These are phyloP conservation scores for Penicillium maclennaniae DNA, from an alignment of 495 filamentous ascomycete genomes.

Conservation along the genomic window DNA sequence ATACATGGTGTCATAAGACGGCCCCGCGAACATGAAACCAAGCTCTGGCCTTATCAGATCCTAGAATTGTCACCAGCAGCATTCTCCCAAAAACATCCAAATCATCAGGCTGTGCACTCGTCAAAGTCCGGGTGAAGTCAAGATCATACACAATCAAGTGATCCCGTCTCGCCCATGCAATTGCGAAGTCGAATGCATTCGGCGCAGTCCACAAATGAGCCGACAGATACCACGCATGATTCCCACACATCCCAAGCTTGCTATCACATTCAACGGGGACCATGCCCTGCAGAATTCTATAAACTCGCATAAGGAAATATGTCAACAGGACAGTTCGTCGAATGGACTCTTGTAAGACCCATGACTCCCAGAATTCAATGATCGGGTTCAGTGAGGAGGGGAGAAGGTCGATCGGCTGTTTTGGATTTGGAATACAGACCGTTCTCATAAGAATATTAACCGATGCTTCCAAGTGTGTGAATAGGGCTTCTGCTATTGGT, in stretches of 20 bases:
- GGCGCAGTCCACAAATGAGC: constrained; percentile 46
- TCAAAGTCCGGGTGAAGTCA: constrained; percentile 32
- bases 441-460: constrained; percentile 15
- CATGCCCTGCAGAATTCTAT: constrained; percentile 31
- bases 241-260: constrained; percentile 19
- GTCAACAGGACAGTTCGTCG: constrained; percentile 42
- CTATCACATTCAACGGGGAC: constrained; percentile 28
- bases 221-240: constrained; percentile 42
- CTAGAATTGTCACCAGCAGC: constrained; percentile 38
- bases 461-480: constrained; percentile 35
- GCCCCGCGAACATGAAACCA: constrained; percentile 40
- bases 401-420: constrained; percentile 4
- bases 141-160: constrained; percentile 41
- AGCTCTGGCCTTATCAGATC: constrained; percentile 38
- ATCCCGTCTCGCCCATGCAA: constrained; percentile 43
- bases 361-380: constrained; percentile 39
- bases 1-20: constrained; percentile 14
- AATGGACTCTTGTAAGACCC: constrained; percentile 46
- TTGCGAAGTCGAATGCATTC: constrained; percentile 42
- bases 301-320: constrained; percentile 37
- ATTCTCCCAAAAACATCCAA: constrained; percentile 48
- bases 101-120: constrained; percentile 37
- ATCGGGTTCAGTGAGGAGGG: constrained; percentile 20
- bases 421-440: constrained; percentile 19
- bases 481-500: constrained; percentile 41